These are phyloP conservation scores for Talaromyces trachyspermus DNA, from an alignment of 495 filamentous ascomycete species.

Conservation along the genomic window DNA sequence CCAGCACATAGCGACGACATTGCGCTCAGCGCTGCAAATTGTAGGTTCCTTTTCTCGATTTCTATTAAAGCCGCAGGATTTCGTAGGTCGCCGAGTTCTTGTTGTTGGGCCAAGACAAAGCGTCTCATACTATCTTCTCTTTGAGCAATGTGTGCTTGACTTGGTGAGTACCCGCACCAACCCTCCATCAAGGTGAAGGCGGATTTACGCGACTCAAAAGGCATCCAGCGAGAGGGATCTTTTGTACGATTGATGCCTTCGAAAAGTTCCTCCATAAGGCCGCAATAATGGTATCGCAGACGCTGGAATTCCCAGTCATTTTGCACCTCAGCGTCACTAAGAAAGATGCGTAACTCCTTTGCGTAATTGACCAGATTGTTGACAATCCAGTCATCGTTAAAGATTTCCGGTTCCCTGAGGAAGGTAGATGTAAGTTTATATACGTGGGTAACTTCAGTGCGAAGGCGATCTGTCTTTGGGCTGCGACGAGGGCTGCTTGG, in stretches of 20 bases:
- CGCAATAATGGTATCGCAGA: constrained; percentile 86
- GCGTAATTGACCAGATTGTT: constrained; percentile 84
- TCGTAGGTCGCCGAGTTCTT: constrained; percentile 60
- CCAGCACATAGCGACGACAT: constrained; percentile 95
- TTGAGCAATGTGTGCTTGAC: constrained; percentile 71
- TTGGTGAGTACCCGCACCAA: constrained; percentile 96
- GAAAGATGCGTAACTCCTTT: constrained; percentile 84
- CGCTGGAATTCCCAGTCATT: constrained; percentile 96
- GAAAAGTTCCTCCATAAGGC: constrained; percentile 85
- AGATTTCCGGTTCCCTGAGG: constrained; percentile 67
- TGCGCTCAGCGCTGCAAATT: constrained; percentile 83
- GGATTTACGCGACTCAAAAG: constrained; percentile 89
- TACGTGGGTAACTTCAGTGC: constrained; percentile 92
- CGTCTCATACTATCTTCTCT: constrained; percentile 85
- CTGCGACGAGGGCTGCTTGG: constrained; percentile 69
- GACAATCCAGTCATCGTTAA: constrained; percentile 86
- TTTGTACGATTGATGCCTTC: constrained; percentile 83
- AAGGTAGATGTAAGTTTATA: constrained; percentile 93
- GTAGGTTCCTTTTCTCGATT: constrained; percentile 88
- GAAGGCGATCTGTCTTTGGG: constrained; percentile 72
- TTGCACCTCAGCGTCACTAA: constrained; percentile 89
- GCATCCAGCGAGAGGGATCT: constrained; percentile 85
- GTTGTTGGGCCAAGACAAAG: constrained; percentile 60
- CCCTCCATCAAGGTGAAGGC: constrained; percentile 96
- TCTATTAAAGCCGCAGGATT: constrained; percentile 84